Evolutionary conservation across 768 basidiomycete species (phyloP).

Genomic region (Phylloporus sp.): DNA sequence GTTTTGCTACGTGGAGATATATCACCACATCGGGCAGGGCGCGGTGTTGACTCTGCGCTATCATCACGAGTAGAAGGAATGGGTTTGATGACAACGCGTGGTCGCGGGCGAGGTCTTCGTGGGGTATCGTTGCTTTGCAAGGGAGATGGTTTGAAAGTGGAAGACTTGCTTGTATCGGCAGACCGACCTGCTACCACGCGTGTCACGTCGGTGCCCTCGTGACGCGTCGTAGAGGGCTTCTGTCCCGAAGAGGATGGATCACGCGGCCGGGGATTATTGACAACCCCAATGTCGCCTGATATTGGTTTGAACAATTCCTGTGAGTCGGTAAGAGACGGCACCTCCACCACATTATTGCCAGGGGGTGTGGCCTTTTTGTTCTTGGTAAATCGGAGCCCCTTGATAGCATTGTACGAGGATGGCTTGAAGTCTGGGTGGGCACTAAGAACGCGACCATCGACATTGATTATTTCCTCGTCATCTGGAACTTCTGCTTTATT

Average conservation of each 20-base stretch:
- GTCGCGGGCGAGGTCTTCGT: constrained; percentile 12
- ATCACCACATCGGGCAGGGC: neutral
- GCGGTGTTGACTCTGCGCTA: constrained; percentile 21
- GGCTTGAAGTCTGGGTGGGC: constrained; percentile 27
- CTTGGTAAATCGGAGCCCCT: constrained; percentile 34
- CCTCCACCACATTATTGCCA: neutral
- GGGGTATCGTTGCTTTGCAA: neutral
- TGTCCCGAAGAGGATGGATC: constrained; percentile 3
- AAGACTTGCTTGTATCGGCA: neutral
- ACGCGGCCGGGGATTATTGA: neutral
- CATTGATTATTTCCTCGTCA: constrained; percentile 9
- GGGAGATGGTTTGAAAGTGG: constrained; percentile 2
- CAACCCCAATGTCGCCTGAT: constrained; percentile 14
- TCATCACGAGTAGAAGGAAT: neutral
- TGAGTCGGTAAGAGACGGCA: constrained; percentile 19
- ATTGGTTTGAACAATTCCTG: constrained; percentile 22
- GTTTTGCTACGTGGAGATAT: constrained; percentile 7
- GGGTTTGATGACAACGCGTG: constrained; percentile 6
- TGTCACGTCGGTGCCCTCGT: neutral
- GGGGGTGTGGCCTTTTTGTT: constrained; percentile 17
- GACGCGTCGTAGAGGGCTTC: constrained; percentile 4
- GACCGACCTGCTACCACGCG: neutral
- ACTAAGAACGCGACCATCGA: constrained; percentile 12
- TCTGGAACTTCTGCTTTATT: neutral
- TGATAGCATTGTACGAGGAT: neutral